These are phyloP conservation scores for Neonothopanus nambi DNA, from an alignment of 1,284 basidiomycete genomes.

Conservation along the genomic window DNA sequence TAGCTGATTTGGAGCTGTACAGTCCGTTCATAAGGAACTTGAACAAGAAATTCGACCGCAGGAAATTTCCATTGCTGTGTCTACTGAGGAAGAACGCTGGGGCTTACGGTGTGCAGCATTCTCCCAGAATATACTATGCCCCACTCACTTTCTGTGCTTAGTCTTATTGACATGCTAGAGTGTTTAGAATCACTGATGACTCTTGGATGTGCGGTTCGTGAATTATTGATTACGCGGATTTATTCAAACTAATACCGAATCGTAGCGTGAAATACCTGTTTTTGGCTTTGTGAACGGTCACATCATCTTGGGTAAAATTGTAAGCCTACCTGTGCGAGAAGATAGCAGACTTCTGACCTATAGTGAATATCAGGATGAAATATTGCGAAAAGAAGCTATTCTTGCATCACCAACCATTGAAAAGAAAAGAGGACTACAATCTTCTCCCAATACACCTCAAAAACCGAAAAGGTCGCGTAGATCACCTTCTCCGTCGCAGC, in stretches of 20 bases:
- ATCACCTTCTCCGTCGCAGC: conserved; percentile 19
- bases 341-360: neutral
- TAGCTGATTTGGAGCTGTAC: conserved; percentile 11
- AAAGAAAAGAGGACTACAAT: conserved; percentile 22
- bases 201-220: conserved; percentile 47
- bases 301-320: conserved; percentile 66
- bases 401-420: conserved; percentile 18
- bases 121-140: neutral
- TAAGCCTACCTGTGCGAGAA: conserved; percentile 29
- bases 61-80: conserved; percentile 49
- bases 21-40: conserved; percentile 78
- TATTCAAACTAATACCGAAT: neutral
- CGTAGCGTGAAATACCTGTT: conserved; percentile 72
- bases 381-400: conserved; percentile 23
- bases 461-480: conserved; percentile 25
- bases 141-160: conserved; percentile 25
- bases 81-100: conserved; percentile 69
- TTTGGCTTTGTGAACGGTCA: conserved; percentile 63
- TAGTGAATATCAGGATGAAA: conserved; percentile 27
- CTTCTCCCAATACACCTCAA: conserved; percentile 22
- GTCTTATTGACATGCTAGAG: conserved; percentile 63
- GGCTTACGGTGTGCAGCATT: conserved; percentile 53
- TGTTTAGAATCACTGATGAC: conserved; percentile 18
- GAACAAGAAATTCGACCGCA: conserved; percentile 74
- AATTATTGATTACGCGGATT: neutral